A percentile compares a stretch with the other conserved stretches of the same genome.
Conservation (phyloP, 2,329 filamentous ascomycete species). For the Diaporthe ilicicola region DNA sequence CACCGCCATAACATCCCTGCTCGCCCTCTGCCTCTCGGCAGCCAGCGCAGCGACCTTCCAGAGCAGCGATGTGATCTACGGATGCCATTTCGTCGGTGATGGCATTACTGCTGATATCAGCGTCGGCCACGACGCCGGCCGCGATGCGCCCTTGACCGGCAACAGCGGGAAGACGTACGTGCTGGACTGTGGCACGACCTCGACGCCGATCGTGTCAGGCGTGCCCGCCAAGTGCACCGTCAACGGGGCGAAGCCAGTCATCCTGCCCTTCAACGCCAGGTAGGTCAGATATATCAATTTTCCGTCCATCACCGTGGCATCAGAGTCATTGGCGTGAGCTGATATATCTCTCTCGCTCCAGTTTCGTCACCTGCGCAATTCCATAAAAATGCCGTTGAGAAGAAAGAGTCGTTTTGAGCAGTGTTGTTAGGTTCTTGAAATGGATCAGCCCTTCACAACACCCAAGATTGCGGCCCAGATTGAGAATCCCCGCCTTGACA, state of each 20-base stretch:
- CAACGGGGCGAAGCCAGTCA: neutral
- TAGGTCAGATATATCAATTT: neutral
- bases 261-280: neutral
- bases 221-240: slow-evolving; percentile 5
- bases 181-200: neutral
- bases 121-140: neutral
- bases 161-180: neutral
- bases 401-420: neutral
- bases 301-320: rapidly evolving
- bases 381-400: neutral
- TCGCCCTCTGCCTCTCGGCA: neutral
- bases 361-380: neutral
- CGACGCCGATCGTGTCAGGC: neutral
- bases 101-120: neutral
- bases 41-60: neutral
- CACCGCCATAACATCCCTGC: neutral
- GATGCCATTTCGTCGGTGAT: neutral
- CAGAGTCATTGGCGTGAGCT: neutral
- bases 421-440: neutral
- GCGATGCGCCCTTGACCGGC: neutral
- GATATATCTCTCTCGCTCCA: neutral
- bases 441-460: neutral
- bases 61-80: neutral
- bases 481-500: neutral
- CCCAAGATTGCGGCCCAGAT: neutral